Percentiles rank a stretch among this genome's conserved stretches.
Evolutionary conservation across 208 protist genomes (phyloP).

Genomic region (Crithidia sp.): DNA sequence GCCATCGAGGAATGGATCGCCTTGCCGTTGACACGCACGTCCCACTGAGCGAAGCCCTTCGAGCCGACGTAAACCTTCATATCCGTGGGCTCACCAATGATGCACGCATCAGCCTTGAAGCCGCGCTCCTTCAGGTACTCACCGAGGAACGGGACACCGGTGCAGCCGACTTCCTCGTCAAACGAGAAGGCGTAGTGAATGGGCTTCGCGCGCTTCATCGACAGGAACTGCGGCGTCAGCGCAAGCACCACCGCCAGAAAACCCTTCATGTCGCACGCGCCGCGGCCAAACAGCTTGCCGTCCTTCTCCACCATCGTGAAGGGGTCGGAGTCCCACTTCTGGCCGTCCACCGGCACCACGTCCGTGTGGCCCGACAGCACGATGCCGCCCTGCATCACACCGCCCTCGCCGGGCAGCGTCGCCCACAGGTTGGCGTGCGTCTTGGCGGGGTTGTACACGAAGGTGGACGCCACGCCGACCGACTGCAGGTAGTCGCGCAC

Average conservation of each 20-base stretch:
- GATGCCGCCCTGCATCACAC: constrained; percentile 57
- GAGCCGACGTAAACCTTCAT: constrained; percentile 48
- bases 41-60: constrained; percentile 31
- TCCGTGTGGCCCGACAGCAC: constrained; percentile 69
- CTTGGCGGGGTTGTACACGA: constrained; percentile 43
- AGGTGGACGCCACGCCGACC: constrained; percentile 35
- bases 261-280: constrained; percentile 71
- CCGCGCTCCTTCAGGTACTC: constrained; percentile 35
- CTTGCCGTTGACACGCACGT: constrained; percentile 47
- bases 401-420: constrained; percentile 53
- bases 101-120: constrained; percentile 34
- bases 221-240: constrained; percentile 43
- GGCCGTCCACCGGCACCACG: constrained; percentile 67
- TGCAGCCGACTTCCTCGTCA: constrained; percentile 61
- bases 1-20: constrained; percentile 62
- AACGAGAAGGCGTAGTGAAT: constrained; percentile 64
- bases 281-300: constrained; percentile 65
- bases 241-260: constrained; percentile 63
- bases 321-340: constrained; percentile 65
- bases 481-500: constrained; percentile 37
- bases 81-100: constrained; percentile 16
- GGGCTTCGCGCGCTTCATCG: constrained; percentile 52
- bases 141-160: constrained; percentile 41
- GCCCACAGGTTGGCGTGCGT: constrained; percentile 66
- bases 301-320: constrained; percentile 61